Percentiles rank a stretch among this genome's conserved stretches.
Conservation (phyloP, 768 basidiomycete species). For the Leccinum longicurvipes region DNA sequence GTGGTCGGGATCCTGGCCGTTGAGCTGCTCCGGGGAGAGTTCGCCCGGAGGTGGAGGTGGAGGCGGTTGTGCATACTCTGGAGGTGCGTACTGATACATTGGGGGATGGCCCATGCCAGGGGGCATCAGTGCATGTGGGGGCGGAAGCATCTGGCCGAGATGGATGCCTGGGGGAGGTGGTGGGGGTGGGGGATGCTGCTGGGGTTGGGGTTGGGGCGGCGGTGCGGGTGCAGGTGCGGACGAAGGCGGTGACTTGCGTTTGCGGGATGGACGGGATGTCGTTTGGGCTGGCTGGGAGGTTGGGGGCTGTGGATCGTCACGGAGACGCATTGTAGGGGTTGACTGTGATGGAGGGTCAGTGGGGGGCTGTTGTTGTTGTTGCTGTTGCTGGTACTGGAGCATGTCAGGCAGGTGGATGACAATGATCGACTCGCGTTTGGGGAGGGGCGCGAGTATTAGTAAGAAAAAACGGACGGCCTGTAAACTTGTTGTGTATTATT, state of each 20-base stretch:
- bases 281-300: constrained; percentile 12
- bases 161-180: constrained; percentile 33
- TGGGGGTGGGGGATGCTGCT: constrained; percentile 32
- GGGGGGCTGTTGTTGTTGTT: constrained; percentile 14
- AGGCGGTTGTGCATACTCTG: constrained; percentile 29
- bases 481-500: constrained; percentile 23
- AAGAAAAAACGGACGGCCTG: constrained; percentile 29
- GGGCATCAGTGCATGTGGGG: constrained; percentile 51
- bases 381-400: constrained; percentile 28
- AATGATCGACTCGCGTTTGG: constrained; percentile 31
- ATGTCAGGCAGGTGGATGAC: constrained; percentile 23
- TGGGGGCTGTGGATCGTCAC: constrained; percentile 46
- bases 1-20: constrained; percentile 16
- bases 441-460: constrained; percentile 37
- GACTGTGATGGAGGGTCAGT: constrained; percentile 16
- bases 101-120: constrained; percentile 30
- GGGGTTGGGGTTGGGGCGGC: constrained; percentile 18
- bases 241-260: constrained; percentile 66
- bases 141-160: constrained; percentile 54
- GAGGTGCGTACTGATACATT: constrained; percentile 36
- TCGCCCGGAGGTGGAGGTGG: constrained; percentile 23
- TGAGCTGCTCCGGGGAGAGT: constrained; percentile 26
- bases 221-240: constrained; percentile 15
- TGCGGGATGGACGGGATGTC: constrained; percentile 39
- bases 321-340: constrained; percentile 50